Percentiles rank a stretch among this genome's conserved stretches.
phyloP scores from a whole-genome alignment of 78 protist species.

The Thecamonas trahens region DNA sequence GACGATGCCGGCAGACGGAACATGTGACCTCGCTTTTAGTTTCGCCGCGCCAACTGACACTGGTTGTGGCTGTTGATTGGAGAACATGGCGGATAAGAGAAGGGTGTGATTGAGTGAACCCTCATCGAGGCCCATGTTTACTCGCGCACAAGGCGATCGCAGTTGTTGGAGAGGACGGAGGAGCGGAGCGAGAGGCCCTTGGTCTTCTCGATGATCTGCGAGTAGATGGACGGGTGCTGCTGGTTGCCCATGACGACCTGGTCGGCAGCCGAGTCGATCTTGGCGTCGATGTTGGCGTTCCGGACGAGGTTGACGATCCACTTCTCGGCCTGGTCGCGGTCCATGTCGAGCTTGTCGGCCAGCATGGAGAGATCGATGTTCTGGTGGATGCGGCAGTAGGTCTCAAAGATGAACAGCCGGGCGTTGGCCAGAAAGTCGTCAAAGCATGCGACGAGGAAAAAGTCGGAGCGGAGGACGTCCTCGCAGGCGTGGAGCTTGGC shows the following conservation, averaged over 20 bases:
- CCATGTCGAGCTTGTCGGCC: constrained; percentile 65
- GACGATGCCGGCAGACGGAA: too few species aligned
- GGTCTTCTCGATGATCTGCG: constrained; percentile 81
- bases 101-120: too few species aligned
- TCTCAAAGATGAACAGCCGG: constrained; percentile 79
- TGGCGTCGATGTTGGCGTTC: constrained; percentile 71
- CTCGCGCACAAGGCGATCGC: too few species aligned
- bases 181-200: constrained; percentile 32
- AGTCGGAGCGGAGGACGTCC: constrained; percentile 68
- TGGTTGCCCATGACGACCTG: constrained; percentile 71
- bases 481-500: background rate
- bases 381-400: constrained; percentile 81
- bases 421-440: constrained; percentile 78
- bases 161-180: background rate
- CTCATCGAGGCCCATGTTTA: too few species aligned
- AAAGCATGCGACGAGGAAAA: constrained; percentile 37
- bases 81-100: too few species aligned
- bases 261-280: constrained; percentile 64
- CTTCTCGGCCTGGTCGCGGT: constrained; percentile 61
- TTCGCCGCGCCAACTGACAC: too few species aligned
- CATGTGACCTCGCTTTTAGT: too few species aligned
- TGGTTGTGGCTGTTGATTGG: too few species aligned
- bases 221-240: constrained; percentile 44
- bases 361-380: constrained; percentile 65
- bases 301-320: constrained; percentile 87